Evolutionary conservation across 1,139 yeast genomes (phyloP).

Genomic region (Protomyces inouyei): DNA sequence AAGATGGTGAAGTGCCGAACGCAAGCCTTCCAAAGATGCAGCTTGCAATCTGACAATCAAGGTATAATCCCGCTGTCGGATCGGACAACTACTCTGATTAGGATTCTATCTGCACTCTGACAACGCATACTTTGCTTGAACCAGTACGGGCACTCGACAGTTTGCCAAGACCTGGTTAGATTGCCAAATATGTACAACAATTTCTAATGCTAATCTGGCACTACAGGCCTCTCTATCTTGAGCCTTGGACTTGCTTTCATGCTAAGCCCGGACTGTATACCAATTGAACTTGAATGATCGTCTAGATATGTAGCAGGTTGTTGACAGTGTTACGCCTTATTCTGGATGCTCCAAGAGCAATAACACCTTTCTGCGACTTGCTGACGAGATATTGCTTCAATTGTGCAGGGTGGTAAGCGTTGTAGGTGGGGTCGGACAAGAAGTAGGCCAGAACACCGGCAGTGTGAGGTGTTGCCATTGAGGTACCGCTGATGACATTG

Average conservation of each 20-base stretch:
- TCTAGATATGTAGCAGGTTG: not conserved
- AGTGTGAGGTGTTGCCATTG: constrained; percentile 98
- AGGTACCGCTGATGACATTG: constrained; percentile 92
- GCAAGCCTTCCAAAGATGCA: too few relatives aligned
- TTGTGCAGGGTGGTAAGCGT: not conserved
- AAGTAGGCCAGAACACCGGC: constrained; percentile 81
- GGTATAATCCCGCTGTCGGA: too few relatives aligned
- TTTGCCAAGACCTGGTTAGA: too few relatives aligned
- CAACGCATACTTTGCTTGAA: too few relatives aligned
- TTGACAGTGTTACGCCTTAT: not conserved
- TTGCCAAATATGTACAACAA: too few relatives aligned
- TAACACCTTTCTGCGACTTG: not conserved
- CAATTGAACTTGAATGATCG: not conserved
- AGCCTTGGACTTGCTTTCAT: not conserved
- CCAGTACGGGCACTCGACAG: too few relatives aligned
- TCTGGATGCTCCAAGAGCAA: not conserved
- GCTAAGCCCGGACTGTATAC: not conserved
- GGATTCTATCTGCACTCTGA: too few relatives aligned
- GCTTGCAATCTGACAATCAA: too few relatives aligned
- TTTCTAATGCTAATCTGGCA: too few relatives aligned
- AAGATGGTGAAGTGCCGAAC: too few relatives aligned
- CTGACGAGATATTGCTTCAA: not conserved
- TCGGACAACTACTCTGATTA: too few relatives aligned
- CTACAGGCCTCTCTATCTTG: too few relatives aligned
- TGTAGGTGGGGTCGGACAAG: constrained; percentile 47